Evolutionary conservation across 1,284 basidiomycete genomes (phyloP), one percentile per base, ranked within the genome.

Genomic region (Ustanciosporium gigantosporum): DNA sequence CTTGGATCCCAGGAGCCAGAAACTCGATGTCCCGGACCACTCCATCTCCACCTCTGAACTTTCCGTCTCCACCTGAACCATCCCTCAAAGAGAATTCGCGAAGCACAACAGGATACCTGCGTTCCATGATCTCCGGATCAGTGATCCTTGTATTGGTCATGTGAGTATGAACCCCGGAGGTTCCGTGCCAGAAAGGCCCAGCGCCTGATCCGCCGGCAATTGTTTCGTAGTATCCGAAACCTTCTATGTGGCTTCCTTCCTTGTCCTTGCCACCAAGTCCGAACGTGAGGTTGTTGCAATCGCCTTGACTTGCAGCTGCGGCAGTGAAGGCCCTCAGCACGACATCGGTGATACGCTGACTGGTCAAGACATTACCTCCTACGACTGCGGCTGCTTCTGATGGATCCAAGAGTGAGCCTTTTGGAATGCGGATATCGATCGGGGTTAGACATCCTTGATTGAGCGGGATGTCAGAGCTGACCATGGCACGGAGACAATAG

Each of bases 201-300:
- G 93, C 92, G 3, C 93, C 93, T 5, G 88, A 70, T 3, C 93
- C 93, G 11, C 93, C 93, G 7, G 89, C 90, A 47, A 96, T 94
- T 0, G 90, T 94, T 88, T 95, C 92, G 77, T 95, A 95, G 79
- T 94, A 95, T 1, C 93, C 93, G 87, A 90, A 96, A 15, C 92
- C 92, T 31, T 86, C 73, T 17, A 84, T 56, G 84, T 82, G 62
- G 83, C 85, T 85, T 0, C 90, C 91, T 1, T 89, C 83, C 62
- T 85, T 84, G 73, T 89, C 87, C 77, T 91, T 91, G 5, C 91
- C 91, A 19, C 90, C 91, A 0, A 85, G 82, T 11, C 91, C 91
- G 72, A 96, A 97, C 0, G 93, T 96, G 36, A 97, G 80, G 75
- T 91, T 91, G 37, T 90, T 91, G 70, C 81, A 82, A 36, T 90